These are phyloP conservation scores for Aspergillus brunneoviolaceus DNA, from an alignment of 2,329 filamentous ascomycete genomes.

Conservation along the genomic window DNA sequence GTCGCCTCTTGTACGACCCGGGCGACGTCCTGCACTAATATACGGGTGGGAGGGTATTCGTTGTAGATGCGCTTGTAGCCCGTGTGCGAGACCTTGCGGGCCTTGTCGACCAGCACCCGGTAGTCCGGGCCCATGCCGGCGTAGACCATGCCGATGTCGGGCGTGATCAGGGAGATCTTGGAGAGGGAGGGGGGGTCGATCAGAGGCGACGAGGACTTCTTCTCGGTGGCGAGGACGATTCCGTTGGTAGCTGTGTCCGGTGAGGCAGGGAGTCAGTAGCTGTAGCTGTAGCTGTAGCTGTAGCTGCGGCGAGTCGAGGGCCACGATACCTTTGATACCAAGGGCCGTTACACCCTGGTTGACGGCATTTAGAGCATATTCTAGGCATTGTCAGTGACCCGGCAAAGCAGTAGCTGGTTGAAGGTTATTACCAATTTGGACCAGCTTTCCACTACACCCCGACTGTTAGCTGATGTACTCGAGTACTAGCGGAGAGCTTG, in stretches of 20 bases:
- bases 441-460: slow-evolving; percentile 81
- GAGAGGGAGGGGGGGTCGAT: slow-evolving; percentile 92
- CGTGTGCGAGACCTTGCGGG: slow-evolving; percentile 96
- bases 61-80: slow-evolving; percentile 99
- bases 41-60: slow-evolving; percentile 98
- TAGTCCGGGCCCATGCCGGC: slow-evolving; percentile 99
- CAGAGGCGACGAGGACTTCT: slow-evolving; percentile 97
- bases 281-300: background rate
- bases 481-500: slow-evolving; percentile 36
- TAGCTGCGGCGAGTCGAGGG: slow-evolving; percentile 1
- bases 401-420: background rate
- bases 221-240: slow-evolving; percentile 97
- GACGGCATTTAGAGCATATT: slow-evolving; percentile 98
- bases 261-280: slow-evolving; percentile 15
- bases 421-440: slow-evolving; percentile 77
- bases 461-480: slow-evolving; percentile 44
- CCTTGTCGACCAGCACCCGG: slow-evolving; percentile 94
- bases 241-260: slow-evolving; percentile 81
- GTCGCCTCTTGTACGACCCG: slow-evolving; percentile 98
- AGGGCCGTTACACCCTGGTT: slow-evolving; percentile 98
- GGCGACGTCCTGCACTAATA: slow-evolving; percentile 97
- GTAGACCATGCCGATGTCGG: slow-evolving; percentile 99
- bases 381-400: slow-evolving; percentile 50
- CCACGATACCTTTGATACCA: slow-evolving; percentile 83
- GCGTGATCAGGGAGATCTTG: slow-evolving; percentile 97